Evolutionary conservation across 306 rosid genomes (phyloP).

Genomic region (Parietaria judaica): DNA sequence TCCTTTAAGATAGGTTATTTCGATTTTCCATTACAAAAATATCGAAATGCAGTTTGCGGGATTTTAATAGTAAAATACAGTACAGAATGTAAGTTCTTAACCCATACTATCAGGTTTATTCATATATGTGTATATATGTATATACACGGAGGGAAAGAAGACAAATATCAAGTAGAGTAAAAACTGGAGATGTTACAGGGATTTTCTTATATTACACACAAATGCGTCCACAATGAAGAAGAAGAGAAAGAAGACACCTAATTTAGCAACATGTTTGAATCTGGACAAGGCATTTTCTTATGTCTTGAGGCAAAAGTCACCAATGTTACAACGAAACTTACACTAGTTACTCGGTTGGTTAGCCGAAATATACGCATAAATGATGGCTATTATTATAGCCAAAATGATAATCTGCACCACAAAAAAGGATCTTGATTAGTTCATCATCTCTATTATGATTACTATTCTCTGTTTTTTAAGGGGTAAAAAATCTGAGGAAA

Average conservation of each 20-base stretch:
- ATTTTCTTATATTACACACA: constrained; percentile 5
- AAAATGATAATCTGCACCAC: constrained; percentile 54
- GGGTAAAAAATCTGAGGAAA: constrained; percentile 5
- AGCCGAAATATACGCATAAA: constrained; percentile 48
- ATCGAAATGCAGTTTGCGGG: no score
- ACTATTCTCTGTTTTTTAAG: background rate
- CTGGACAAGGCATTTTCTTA: constrained; percentile 2
- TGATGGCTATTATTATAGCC: constrained; percentile 38
- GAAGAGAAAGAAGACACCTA: background rate
- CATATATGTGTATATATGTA: no score
- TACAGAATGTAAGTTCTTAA: no score
- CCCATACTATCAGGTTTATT: no score
- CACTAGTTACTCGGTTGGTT: constrained; percentile 37
- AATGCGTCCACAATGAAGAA: background rate
- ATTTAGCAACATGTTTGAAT: constrained; percentile 4
- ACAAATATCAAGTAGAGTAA: background rate
- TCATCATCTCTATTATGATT: background rate
- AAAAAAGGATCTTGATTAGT: constrained; percentile 14
- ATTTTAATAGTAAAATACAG: no score
- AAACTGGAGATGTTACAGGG: background rate
- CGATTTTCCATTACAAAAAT: no score
- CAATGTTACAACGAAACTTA: constrained; percentile 22
- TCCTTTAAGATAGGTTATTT: no score
- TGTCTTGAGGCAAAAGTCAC: background rate
- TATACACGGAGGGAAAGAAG: background rate